phyloP scores from a whole-genome alignment of 306 rosid species.

The Sindora glabra region DNA sequence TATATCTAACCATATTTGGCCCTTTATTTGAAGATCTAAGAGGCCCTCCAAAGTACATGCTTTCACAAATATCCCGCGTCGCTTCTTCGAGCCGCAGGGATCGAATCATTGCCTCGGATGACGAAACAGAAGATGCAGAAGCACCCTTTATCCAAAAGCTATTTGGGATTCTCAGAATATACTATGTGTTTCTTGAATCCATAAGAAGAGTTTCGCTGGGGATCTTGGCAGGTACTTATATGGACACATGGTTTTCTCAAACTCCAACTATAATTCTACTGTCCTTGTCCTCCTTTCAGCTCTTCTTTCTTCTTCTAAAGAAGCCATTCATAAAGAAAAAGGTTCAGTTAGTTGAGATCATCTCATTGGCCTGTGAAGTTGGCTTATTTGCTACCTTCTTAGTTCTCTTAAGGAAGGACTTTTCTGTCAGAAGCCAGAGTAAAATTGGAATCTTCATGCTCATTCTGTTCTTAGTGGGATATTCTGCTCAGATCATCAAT shows the following conservation, averaged over 20 bases:
- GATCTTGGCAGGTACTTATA: slow-evolving; percentile 52
- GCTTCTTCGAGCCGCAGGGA: slow-evolving; percentile 33
- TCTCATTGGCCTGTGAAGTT: slow-evolving; percentile 55
- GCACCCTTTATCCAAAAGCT: slow-evolving; percentile 88
- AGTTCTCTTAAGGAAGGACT: slow-evolving; percentile 36
- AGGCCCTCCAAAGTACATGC: slow-evolving; percentile 97
- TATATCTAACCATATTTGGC: slow-evolving; percentile 49
- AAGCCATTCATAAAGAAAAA: slow-evolving; percentile 89
- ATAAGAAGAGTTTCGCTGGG: slow-evolving; percentile 54
- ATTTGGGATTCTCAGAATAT: slow-evolving; percentile 88
- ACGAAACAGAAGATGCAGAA: slow-evolving; percentile 91
- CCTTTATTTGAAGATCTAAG: slow-evolving; percentile 84
- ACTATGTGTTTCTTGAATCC: slow-evolving; percentile 62
- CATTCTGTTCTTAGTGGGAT: slow-evolving; percentile 52
- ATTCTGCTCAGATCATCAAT: slow-evolving; percentile 44
- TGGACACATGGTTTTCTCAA: slow-evolving; percentile 31
- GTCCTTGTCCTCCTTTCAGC: slow-evolving; percentile 61
- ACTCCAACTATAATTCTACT: slow-evolving; percentile 42
- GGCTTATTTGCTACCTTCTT: slow-evolving; percentile 41
- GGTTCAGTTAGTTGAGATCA: slow-evolving; percentile 78
- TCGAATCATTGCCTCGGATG: slow-evolving; percentile 69
- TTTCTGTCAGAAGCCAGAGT: slow-evolving; percentile 30
- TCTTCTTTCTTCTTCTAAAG: slow-evolving; percentile 79
- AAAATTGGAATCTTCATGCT: slow-evolving; percentile 54
- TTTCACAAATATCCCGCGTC: slow-evolving; percentile 67